phyloP scores from a whole-genome alignment of 306 rosid genomes.

The Prunus mume region DNA sequence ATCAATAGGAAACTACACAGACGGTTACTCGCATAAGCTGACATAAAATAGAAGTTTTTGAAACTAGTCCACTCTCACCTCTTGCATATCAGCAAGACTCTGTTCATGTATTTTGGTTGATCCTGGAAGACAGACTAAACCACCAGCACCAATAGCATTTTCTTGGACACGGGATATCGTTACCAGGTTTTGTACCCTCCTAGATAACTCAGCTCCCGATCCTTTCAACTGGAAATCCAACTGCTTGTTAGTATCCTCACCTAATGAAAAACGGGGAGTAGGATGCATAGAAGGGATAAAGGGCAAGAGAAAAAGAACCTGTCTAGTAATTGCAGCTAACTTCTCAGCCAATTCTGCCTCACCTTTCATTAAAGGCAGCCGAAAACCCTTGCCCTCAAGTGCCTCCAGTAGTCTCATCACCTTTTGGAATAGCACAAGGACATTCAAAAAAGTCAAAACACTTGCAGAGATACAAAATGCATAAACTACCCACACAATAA shows the following conservation, averaged over 20 bases:
- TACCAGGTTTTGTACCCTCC: constrained; percentile 84
- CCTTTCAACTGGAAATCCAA: constrained; percentile 75
- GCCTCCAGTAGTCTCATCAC: constrained; percentile 93
- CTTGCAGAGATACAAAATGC: not conserved
- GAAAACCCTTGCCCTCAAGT: constrained; percentile 85
- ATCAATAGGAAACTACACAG: no score
- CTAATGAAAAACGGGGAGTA: not conserved
- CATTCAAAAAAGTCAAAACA: not conserved
- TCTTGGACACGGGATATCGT: constrained; percentile 70
- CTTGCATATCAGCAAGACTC: constrained; percentile 85
- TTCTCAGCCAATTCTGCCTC: constrained; percentile 92
- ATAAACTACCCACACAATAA: not conserved
- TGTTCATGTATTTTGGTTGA: constrained; percentile 83
- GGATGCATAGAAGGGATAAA: not conserved
- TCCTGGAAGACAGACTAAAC: constrained; percentile 68
- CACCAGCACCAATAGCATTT: constrained; percentile 52
- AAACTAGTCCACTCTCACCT: constrained; percentile 43
- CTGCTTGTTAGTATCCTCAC: constrained; percentile 26
- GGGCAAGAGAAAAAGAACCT: constrained; percentile 38
- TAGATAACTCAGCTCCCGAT: constrained; percentile 82
- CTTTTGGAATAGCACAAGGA: constrained; percentile 39
- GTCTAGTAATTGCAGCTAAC: constrained; percentile 82
- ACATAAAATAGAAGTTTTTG: not conserved
- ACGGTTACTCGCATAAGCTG: not conserved
- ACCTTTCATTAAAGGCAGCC: constrained; percentile 84